phyloP scores from a whole-genome alignment of 1,284 basidiomycete species.

The Apiotrichum akiyoshidainum region DNA sequence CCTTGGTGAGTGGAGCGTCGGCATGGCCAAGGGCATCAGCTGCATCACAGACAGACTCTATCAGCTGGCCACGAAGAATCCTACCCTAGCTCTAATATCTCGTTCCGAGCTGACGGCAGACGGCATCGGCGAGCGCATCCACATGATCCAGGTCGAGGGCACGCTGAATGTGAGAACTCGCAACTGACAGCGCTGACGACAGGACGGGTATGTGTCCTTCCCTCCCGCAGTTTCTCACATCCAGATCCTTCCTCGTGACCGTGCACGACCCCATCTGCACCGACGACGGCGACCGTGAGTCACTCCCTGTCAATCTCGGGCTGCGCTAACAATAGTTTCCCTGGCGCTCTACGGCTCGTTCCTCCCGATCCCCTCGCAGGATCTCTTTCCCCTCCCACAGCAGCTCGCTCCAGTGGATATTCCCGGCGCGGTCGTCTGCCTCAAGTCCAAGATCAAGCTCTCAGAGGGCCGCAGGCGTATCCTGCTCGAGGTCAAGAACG shows the following conservation, averaged over 20 bases:
- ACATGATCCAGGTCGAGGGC: constrained; percentile 88
- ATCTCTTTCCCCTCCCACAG: constrained; percentile 62
- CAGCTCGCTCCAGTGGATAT: constrained; percentile 58
- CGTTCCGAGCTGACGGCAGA: constrained; percentile 16
- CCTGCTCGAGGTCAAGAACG: constrained; percentile 78
- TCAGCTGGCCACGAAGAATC: too few species aligned
- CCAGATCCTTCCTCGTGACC: constrained; percentile 85
- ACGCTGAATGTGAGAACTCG: constrained; percentile 68
- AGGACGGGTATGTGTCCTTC: constrained; percentile 30
- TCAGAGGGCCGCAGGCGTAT: constrained; percentile 70
- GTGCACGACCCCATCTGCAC: constrained; percentile 91
- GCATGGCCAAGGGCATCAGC: too few species aligned
- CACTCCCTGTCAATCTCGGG: too few species aligned
- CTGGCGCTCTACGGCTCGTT: constrained; percentile 90
- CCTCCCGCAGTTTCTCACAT: neutral
- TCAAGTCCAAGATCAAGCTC: constrained; percentile 66
- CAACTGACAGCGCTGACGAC: constrained; percentile 2
- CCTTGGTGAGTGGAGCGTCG: constrained; percentile 48
- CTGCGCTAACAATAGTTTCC: constrained; percentile 50
- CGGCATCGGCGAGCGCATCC: constrained; percentile 53
- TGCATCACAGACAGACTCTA: neutral
- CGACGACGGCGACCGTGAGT: constrained; percentile 63
- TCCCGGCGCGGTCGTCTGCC: constrained; percentile 72
- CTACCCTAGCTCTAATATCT: too few species aligned
- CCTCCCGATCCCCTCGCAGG: constrained; percentile 69